These are phyloP conservation scores for Ustilago tritici DNA, from an alignment of 1,284 basidiomycete genomes.

Conservation along the genomic window DNA sequence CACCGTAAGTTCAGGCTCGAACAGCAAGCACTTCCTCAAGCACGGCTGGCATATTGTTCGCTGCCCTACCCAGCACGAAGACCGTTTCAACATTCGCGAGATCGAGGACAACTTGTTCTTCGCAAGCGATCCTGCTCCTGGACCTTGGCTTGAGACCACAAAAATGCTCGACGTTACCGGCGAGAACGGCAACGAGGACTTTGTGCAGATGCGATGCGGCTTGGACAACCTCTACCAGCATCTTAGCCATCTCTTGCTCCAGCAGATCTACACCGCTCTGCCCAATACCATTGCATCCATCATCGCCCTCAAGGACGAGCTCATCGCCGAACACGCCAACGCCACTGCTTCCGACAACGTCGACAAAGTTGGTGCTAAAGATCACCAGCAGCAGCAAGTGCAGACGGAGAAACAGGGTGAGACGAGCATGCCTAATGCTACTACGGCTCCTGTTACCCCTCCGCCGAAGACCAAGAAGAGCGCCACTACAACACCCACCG, in stretches of 20 bases:
- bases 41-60: slow-evolving; percentile 42
- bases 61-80: slow-evolving; percentile 27
- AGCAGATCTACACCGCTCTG: slow-evolving; percentile 9
- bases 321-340: slow-evolving; percentile 1
- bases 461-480: neutral
- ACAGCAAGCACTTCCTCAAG: slow-evolving; percentile 18
- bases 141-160: slow-evolving; percentile 16
- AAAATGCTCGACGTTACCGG: slow-evolving; percentile 7
- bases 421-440: neutral
- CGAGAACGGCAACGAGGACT: slow-evolving; percentile 14
- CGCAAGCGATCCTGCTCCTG: neutral
- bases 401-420: neutral
- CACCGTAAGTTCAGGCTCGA: neutral
- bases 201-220: slow-evolving; percentile 21
- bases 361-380: neutral
- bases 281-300: slow-evolving; percentile 8
- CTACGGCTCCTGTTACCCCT: neutral
- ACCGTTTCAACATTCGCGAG: slow-evolving; percentile 1
- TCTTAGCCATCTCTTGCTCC: slow-evolving; percentile 24
- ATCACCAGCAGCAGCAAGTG: neutral
- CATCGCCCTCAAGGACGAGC: neutral
- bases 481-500: neutral
- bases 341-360: neutral
- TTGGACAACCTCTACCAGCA: slow-evolving; percentile 17
- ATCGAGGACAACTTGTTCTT: slow-evolving; percentile 22